Evolutionary conservation across 306 rosid genomes (phyloP), one percentile per base, ranked within the genome.

Genomic region (Mimosa pudica): DNA sequence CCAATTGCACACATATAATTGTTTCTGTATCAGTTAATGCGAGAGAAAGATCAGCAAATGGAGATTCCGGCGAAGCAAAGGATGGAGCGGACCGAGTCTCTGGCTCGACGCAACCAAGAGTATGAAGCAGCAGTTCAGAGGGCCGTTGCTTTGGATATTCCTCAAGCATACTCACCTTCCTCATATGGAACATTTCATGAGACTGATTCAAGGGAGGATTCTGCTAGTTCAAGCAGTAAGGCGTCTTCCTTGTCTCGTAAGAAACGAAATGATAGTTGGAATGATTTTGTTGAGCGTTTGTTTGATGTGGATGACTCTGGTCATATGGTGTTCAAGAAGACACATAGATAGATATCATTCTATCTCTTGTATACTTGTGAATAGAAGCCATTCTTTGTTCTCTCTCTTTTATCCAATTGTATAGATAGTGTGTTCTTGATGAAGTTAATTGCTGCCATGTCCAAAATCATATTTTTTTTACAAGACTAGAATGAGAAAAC

Each of bases 131-230:
- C 98, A 5, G 95, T 93, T 72, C 87, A 81, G 73, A 90, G 93
- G 54, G 98, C 97, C 3, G 77, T 87, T 73, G 92, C 93, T 78
- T 83, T 95, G 87, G 89, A 90, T 65, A 86, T 92, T 73, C 98
- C 97, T 64, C 90, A 87, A 72, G 96, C 93, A 67, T 86, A 80
- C 77, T 81, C 89, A 0, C 88, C 91, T 70, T 80, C 91, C 2
- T 52, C 85, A 6, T 95, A 92, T 2, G 98, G 98, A 79, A 95
- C 98, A 69, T 95, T 95, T 75, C 89, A 67, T 36, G 90, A 91
- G 82, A 60, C 24, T 16, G 91, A 89, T 54, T 86, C 36, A 42
- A 91, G 89, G 7, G 96, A 91, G 71, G 86, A 89, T 71, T 89
- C 98, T 42, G 80, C 80, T 68, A 82, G 83, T 79, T 86, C 89